Base-by-base conservation (phyloP, 768 basidiomycete genomes). In the Neoboletus brunneissimus region DNA sequence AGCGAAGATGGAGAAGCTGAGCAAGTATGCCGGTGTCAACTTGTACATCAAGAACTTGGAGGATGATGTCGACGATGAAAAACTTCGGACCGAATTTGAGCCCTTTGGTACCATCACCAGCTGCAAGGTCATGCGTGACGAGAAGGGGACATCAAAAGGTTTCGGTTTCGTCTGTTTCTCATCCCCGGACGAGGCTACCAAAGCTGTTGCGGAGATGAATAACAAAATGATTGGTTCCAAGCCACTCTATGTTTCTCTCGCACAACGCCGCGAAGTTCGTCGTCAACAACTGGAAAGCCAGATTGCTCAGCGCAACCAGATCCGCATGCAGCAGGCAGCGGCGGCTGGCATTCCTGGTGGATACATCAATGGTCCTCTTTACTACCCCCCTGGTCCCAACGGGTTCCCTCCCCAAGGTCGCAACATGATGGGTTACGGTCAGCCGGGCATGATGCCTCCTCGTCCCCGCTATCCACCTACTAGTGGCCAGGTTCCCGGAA, bases 91-190 rank as follows among this genome's bases (percentile, higher is more conserved):
- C 63, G 97, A 98, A 75, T 99, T 99, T 68, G 94, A 98, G 75
- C 86, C 93, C 15, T 98, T 92, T 73, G 97, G 97, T 51, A 84
- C 91, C 60, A 94, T 99, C 78, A 99, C 96, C 62, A 96, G 93
- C 72, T 95, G 91, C 83, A 98, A 97, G 81, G 90, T 99, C 72
- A 99, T 99, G 97, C 87, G 90, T 63, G 96, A 98, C 74, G 97
- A 98, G 56, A 96, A 92, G 76, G 83, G 82, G 57, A 85, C 81
- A 51, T 97, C 94, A 11, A 94, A 94, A 73, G 94, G 96, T 64
- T 99, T 99, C 69, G 97, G 97, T 62, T 99, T 99, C 72, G 97
- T 99, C 65, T 99, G 97, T 77, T 99, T 94, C 81, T 93, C 94
- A 35, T 89, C 94, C 51, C 94, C 97, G 47, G 97, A 99, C 63